phyloP scores from a whole-genome alignment of 2,329 filamentous ascomycete species.

The Pestalotiopsis sp. region DNA sequence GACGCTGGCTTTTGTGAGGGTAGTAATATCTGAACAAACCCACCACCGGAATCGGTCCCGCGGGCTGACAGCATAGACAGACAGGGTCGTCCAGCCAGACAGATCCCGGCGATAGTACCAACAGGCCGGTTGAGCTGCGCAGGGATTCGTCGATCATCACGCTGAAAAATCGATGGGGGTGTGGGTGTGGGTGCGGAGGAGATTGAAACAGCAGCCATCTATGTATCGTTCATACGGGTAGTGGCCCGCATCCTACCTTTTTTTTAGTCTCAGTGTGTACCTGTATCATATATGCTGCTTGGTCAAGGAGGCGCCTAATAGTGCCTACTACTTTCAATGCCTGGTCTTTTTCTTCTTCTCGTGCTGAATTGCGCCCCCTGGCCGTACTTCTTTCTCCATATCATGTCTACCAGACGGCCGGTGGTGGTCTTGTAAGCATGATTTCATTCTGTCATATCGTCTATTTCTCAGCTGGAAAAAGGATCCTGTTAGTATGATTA shows the following conservation, averaged over 20 bases:
- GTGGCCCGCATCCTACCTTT: background rate
- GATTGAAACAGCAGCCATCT: background rate
- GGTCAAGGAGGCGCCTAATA: too few species aligned
- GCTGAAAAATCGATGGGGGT: background rate
- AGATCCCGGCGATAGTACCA: conserved; percentile 5
- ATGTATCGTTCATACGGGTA: background rate
- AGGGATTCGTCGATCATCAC: conserved; percentile 11
- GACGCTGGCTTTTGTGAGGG: background rate
- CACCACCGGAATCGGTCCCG: background rate
- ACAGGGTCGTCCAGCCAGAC: background rate
- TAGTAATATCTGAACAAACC: background rate
- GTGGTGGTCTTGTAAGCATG: background rate
- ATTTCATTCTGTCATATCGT: background rate
- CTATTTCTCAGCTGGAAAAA: background rate
- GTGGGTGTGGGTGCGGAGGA: background rate
- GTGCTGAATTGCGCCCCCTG: too few species aligned
- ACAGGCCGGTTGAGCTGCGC: conserved; percentile 16
- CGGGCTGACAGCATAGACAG: background rate
- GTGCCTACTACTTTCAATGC: too few species aligned
- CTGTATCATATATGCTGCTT: too few species aligned
- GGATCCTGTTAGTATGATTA: background rate
- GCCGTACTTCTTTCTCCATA: too few species aligned
- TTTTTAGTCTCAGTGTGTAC: background rate
- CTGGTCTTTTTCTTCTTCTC: too few species aligned
- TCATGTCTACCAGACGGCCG: background rate